A percentile compares a stretch with the other conserved stretches of the same genome.
These are phyloP conservation scores for Fusarium falciforme DNA, from an alignment of 2,329 filamentous ascomycete genomes.

Conservation along the genomic window DNA sequence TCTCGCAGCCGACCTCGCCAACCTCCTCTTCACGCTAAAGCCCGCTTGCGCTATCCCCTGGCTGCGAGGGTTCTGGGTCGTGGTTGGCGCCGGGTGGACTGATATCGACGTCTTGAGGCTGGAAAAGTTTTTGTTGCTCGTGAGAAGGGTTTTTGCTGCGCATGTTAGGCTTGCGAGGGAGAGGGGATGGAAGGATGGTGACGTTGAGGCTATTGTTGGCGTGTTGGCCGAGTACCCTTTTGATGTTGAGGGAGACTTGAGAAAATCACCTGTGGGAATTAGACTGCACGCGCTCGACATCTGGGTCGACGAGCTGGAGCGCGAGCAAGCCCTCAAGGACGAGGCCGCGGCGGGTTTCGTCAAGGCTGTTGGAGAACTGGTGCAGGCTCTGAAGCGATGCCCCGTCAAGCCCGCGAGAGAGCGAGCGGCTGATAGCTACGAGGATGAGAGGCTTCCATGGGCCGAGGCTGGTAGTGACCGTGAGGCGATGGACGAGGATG, in stretches of 20 bases:
- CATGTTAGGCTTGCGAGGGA: slow-evolving; percentile 65
- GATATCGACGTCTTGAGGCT: slow-evolving; percentile 81
- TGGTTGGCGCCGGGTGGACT: slow-evolving; percentile 77
- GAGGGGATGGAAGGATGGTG: slow-evolving; percentile 49
- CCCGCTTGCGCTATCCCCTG: slow-evolving; percentile 56
- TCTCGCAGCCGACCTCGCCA: slow-evolving; percentile 81
- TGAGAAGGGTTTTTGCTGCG: slow-evolving; percentile 81
- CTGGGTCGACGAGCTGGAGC: slow-evolving; percentile 90
- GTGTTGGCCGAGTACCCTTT: slow-evolving; percentile 49
- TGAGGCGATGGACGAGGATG: slow-evolving; percentile 46
- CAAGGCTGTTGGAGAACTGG: slow-evolving; percentile 62
- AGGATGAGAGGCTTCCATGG: slow-evolving; percentile 78
- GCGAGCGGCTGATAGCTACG: slow-evolving; percentile 76
- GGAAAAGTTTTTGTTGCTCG: slow-evolving; percentile 92
- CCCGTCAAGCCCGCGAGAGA: slow-evolving; percentile 78
- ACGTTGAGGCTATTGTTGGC: slow-evolving; percentile 42
- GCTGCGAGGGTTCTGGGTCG: slow-evolving; percentile 77
- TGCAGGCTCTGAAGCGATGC: slow-evolving; percentile 67
- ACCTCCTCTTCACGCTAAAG: slow-evolving; percentile 69
- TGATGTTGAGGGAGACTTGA: slow-evolving; percentile 53
- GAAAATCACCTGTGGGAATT: slow-evolving; percentile 82
- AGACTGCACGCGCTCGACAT: slow-evolving; percentile 90
- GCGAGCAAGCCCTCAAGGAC: slow-evolving; percentile 65
- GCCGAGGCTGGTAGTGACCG: slow-evolving; percentile 53
- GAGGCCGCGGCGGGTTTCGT: slow-evolving; percentile 60